Conservation (phyloP, 768 basidiomycete species). For the button mushroom (Agaricus bisporus) region DNA sequence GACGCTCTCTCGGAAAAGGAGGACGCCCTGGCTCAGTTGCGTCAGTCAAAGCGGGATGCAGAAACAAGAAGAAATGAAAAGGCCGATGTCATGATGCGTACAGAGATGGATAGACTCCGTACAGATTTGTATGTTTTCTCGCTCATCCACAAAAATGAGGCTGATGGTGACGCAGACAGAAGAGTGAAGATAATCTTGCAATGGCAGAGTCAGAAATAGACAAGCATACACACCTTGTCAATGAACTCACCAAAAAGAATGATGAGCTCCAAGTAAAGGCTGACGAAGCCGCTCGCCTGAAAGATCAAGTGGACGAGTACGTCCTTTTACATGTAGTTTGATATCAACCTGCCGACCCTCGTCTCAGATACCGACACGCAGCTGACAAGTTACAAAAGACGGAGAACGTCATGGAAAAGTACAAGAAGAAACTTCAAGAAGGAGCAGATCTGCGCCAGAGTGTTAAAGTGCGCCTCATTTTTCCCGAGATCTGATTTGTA, state of each 20-base stretch:
- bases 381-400: slow-evolving; percentile 90
- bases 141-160: background rate
- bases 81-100: slow-evolving; percentile 69
- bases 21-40: slow-evolving; percentile 59
- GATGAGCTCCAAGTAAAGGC: slow-evolving; percentile 79
- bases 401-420: slow-evolving; percentile 98
- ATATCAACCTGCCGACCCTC: background rate
- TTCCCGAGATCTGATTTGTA: background rate
- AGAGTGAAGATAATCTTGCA: slow-evolving; percentile 88
- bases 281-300: slow-evolving; percentile 71
- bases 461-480: slow-evolving; percentile 53
- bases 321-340: slow-evolving; percentile 17
- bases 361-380: slow-evolving; percentile 76
- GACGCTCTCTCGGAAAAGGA: slow-evolving; percentile 76
- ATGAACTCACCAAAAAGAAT: slow-evolving; percentile 71
- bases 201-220: slow-evolving; percentile 80
- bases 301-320: slow-evolving; percentile 94
- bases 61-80: slow-evolving; percentile 63
- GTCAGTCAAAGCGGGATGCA: slow-evolving; percentile 50
- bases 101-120: slow-evolving; percentile 77
- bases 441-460: slow-evolving; percentile 83
- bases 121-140: slow-evolving; percentile 68
- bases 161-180: slow-evolving; percentile 53
- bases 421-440: slow-evolving; percentile 97
- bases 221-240: slow-evolving; percentile 60